A percentile compares a stretch with the other conserved stretches of the same genome.
Conservation (phyloP, 108 stramenopile species). For the Fragilariopsis cylindrus region DNA sequence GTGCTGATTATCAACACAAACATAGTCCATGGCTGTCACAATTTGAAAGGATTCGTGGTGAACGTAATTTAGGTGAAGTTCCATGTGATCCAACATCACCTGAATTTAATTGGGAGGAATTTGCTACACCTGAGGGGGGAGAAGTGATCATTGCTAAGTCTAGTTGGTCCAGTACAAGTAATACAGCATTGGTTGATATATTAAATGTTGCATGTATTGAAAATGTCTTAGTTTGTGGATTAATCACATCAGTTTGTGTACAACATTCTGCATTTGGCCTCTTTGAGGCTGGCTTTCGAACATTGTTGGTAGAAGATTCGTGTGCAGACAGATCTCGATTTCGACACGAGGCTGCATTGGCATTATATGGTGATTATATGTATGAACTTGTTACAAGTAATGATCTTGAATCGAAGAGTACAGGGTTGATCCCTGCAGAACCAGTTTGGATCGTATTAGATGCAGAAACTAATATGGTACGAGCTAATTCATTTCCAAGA, state of each 20-base stretch:
- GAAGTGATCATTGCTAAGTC: slow-evolving; percentile 60
- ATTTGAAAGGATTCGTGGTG: slow-evolving; percentile 53
- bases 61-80: slow-evolving; percentile 23
- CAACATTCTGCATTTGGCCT: slow-evolving; percentile 72
- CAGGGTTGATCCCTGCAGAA: slow-evolving; percentile 24
- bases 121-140: slow-evolving; percentile 51
- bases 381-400: slow-evolving; percentile 52
- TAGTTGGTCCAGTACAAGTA: slow-evolving; percentile 46
- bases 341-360: slow-evolving; percentile 63
- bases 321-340: slow-evolving; percentile 61
- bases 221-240: slow-evolving; percentile 61
- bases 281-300: slow-evolving; percentile 70
- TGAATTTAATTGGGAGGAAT: slow-evolving; percentile 54
- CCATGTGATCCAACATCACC: slow-evolving; percentile 34
- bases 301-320: slow-evolving; percentile 58
- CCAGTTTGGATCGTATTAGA: slow-evolving; percentile 32
- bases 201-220: slow-evolving; percentile 46
- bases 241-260: slow-evolving; percentile 72
- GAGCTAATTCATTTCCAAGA: slow-evolving; percentile 16
- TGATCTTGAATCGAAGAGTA: slow-evolving; percentile 13
- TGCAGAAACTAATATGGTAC: slow-evolving; percentile 16
- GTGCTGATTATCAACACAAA: slow-evolving; percentile 55
- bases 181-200: slow-evolving; percentile 43
- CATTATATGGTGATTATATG: slow-evolving; percentile 75
- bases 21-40: slow-evolving; percentile 63